Percentiles rank a stretch among this genome's conserved stretches.
These are phyloP conservation scores for Agaricales sp. DNA, from an alignment of 1,284 basidiomycete genomes.

Conservation along the genomic window DNA sequence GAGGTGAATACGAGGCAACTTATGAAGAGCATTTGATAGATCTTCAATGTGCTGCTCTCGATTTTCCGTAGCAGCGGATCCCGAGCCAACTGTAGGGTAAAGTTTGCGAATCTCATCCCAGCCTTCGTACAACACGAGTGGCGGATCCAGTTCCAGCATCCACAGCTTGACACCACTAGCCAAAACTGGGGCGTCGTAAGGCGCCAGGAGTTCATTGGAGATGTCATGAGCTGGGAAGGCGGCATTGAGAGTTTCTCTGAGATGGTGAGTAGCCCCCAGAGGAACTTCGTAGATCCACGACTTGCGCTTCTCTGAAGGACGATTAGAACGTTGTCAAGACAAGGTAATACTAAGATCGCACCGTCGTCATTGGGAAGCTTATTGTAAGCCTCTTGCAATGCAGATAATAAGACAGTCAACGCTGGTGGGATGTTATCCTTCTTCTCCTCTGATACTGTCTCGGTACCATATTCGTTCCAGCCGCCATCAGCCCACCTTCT, in stretches of 20 bases:
- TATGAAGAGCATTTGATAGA: conserved; percentile 57
- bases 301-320: conserved; percentile 65
- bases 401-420: conserved; percentile 56
- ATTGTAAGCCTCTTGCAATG: conserved; percentile 55
- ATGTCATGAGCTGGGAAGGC: background rate
- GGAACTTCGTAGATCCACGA: conserved; percentile 93
- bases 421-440: conserved; percentile 67
- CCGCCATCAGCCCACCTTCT: conserved; percentile 77
- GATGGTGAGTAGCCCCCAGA: conserved; percentile 68
- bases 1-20: conserved; percentile 74
- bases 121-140: conserved; percentile 73
- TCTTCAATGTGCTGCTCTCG: conserved; percentile 58
- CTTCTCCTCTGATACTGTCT: conserved; percentile 32
- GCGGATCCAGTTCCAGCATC: conserved; percentile 78
- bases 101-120: conserved; percentile 85
- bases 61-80: conserved; percentile 24
- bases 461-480: conserved; percentile 40
- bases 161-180: conserved; percentile 82
- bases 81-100: conserved; percentile 47
- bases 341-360: conserved; percentile 23
- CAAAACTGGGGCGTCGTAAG: conserved; percentile 80
- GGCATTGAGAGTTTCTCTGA: conserved; percentile 75
- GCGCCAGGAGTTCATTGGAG: conserved; percentile 46
- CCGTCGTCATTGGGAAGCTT: conserved; percentile 55
- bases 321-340: conserved; percentile 6